Conservation (phyloP, 768 basidiomycete genomes). For the Pulveroboletus sp. region DNA sequence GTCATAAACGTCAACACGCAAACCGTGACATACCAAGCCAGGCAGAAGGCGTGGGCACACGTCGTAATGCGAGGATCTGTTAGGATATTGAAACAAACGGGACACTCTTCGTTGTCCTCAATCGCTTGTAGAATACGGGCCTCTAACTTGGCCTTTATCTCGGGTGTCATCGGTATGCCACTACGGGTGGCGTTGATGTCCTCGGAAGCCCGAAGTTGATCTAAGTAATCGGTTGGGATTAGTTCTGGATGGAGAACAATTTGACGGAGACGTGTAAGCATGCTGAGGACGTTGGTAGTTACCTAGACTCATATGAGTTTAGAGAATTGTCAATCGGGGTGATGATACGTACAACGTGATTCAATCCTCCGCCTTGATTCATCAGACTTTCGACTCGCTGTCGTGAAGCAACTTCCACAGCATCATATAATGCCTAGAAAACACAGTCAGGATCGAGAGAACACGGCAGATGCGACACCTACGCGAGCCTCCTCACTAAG, state of each 20-base stretch:
- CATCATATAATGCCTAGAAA: conserved; percentile 59
- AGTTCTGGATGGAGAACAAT: conserved; percentile 75
- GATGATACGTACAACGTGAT: conserved; percentile 39
- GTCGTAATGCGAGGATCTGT: conserved; percentile 67
- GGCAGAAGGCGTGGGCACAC: conserved; percentile 71
- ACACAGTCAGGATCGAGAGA: not conserved
- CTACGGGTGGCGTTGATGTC: conserved; percentile 23
- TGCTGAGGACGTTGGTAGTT: conserved; percentile 66
- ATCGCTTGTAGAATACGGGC: conserved; percentile 56
- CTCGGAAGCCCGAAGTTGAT: conserved; percentile 44
- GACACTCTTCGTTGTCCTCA: conserved; percentile 82
- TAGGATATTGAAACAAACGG: conserved; percentile 62
- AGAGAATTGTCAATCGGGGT: not conserved
- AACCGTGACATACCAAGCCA: conserved; percentile 49
- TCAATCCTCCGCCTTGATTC: conserved; percentile 34
- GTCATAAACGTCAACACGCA: not conserved
- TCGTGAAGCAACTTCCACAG: conserved; percentile 59
- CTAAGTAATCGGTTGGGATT: conserved; percentile 65
- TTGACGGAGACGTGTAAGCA: conserved; percentile 86
- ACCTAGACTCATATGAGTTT: conserved; percentile 38
- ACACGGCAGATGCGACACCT: conserved; percentile 14
- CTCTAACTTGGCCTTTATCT: conserved; percentile 55
- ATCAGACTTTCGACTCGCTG: conserved; percentile 59
- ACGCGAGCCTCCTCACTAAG: conserved; percentile 65
- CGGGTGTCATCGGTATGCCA: conserved; percentile 44